Evolutionary conservation across 768 basidiomycete genomes (phyloP), one percentile per base, ranked within the genome.

Genomic region (Russula foetens): DNA sequence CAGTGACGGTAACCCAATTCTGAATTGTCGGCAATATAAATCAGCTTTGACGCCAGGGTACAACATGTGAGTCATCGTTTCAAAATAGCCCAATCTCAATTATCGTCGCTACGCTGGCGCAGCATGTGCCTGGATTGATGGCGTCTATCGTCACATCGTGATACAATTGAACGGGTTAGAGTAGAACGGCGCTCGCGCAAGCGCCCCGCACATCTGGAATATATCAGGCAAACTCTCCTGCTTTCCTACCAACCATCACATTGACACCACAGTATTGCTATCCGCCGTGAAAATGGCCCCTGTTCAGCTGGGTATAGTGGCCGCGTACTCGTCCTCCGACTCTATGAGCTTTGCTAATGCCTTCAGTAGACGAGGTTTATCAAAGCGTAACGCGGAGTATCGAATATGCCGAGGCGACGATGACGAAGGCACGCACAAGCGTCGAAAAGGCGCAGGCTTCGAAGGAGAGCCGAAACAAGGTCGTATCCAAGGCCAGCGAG

Each of bases 401-500:
- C 53, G 58, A 58, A 24, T 46, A 62, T 58, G 61, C 61, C 7
- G 44, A 59, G 23, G 24, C 5, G 7, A 38, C 48, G 21, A 63
- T 63, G 59, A 31, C 46, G 23, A 54, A 50, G 23, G 39, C 53
- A 21, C 45, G 53, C 24, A 29, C 60, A 26, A 26, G 23, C n/a
- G 31, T 60, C 19, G 50, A 49, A 15, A 63, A 63, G 52, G 44
- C 54, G 39, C 52, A 29, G 45, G 6, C 43, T n/a, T 54, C 56
- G 7, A 60, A 59, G 49, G 61, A 59, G 31, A 46, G 33, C 35
- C 47, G 58, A 15, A 52, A 52, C 14, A 62, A 62, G 24, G 58
- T 53, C 31, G 35, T 62, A 24, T 49, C 58, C 12, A 59, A 58
- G 31, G 61, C 61, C n/a, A 62, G 61, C 21, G 57, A 62, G 24